A percentile compares a stretch with the other conserved stretches of the same genome.
phyloP scores from a whole-genome alignment of 805 yeast genomes.

The Candida hispaniensis region DNA sequence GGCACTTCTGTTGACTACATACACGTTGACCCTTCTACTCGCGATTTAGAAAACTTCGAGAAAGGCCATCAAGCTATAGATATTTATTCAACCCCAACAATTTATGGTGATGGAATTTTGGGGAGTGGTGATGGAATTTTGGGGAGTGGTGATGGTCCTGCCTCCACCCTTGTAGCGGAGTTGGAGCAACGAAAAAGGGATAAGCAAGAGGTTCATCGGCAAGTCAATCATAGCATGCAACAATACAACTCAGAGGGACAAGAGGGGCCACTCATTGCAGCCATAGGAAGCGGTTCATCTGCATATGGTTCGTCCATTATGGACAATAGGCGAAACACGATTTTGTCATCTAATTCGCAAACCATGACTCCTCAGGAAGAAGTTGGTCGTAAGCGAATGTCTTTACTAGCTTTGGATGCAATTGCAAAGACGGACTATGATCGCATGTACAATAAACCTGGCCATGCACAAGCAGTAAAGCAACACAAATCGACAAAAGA shows the following conservation, averaged over 20 bases:
- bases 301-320: slow-evolving; percentile 4
- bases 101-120: slow-evolving; percentile 6
- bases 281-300: not conserved
- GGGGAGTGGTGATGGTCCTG: slow-evolving; percentile 12
- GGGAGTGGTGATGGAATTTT: slow-evolving; percentile 9
- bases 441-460: slow-evolving; percentile 8
- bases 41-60: slow-evolving; percentile 7
- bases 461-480: slow-evolving; percentile 5
- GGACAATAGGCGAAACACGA: slow-evolving; percentile 1
- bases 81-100: slow-evolving; percentile 2
- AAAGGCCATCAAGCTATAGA: slow-evolving; percentile 5
- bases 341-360: slow-evolving; percentile 1
- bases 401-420: slow-evolving; percentile 6
- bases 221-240: slow-evolving; percentile 9
- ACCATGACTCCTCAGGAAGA: slow-evolving; percentile 5
- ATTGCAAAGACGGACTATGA: slow-evolving; percentile 9
- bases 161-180: slow-evolving; percentile 31
- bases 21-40: slow-evolving; percentile 1
- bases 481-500: slow-evolving; percentile 12
- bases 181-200: slow-evolving; percentile 31
- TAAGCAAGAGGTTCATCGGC: slow-evolving; percentile 17
- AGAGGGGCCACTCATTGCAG: slow-evolving; percentile 9
- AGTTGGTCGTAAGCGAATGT: slow-evolving; percentile 2
- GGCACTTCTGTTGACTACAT: too few species aligned
- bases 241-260: slow-evolving; percentile 6